Base-by-base conservation (phyloP, 768 basidiomycete genomes). In the Podaxis rugospora region DNA sequence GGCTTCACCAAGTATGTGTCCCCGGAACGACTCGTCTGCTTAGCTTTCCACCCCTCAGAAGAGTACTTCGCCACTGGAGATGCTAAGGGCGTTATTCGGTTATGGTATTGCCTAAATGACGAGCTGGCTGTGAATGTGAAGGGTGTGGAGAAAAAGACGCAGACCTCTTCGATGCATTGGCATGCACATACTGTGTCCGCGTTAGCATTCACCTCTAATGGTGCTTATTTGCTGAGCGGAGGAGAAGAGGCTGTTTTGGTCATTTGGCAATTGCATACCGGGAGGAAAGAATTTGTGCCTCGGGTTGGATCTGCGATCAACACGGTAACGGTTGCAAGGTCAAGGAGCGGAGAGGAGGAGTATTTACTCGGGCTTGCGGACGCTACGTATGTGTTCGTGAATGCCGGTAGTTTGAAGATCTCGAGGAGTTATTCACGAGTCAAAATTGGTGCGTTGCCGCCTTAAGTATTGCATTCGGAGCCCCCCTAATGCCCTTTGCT, bases 61-160 rank as follows among this genome's bases (percentile, higher is more conserved):
- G 92, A 95, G 59, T 95, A 91, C 73, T 97, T 98, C 71, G 97
- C 94, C 2, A 97, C 96, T 0, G 97, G 97, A 25, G 95, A 98
- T 67, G 79, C 77, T 21, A 86, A 86, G 64, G 97, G 97, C 57
- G 79, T 83, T 64, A 89, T 99, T 51, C 83, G 92, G 36, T 71
- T 98, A 6, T 98, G 96, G 95, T 95, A 97, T 71, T 96, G 93
- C 72, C 80, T 96, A 16, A 84, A 88, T 63, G 83, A 89, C 66
- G 78, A 78, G 23, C 69, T 81, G 25, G 74, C 77, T 10, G 68
- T 75, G 16, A 81, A 81, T 67, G 78, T 79, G 44, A 77, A 79
- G 37, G 86, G 85, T 14, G 82, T 89, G 36, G 90, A 90, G 72
- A 92, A 89, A 72, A 86, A 84, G 59, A 84, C 93, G 1, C 90